Evolutionary conservation across 352 stramenopile genomes (phyloP).

Genomic region (Phytophthora sp.): DNA sequence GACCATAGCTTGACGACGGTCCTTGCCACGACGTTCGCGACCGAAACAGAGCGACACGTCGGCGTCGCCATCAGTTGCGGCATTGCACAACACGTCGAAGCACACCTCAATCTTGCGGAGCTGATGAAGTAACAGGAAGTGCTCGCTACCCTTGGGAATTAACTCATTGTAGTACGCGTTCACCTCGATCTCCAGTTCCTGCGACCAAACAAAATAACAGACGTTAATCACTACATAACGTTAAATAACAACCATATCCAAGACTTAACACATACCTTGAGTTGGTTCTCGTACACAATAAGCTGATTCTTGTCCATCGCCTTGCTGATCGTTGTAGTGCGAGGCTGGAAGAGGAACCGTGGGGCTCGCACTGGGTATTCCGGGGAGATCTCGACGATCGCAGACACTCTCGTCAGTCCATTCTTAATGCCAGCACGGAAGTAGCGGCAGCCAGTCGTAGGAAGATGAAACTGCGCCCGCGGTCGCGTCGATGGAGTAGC

Average conservation of each 20-base stretch:
- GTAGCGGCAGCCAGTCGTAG: constrained; percentile 53
- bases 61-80: constrained; percentile 33
- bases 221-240: too few relatives aligned
- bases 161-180: constrained; percentile 78
- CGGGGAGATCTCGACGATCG: constrained; percentile 63
- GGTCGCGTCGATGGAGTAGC: constrained; percentile 17
- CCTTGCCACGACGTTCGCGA: constrained; percentile 69
- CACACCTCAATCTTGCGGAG: constrained; percentile 74
- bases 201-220: neutral
- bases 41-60: constrained; percentile 58
- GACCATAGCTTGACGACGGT: constrained; percentile 71
- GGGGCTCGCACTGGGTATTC: constrained; percentile 72
- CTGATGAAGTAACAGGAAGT: constrained; percentile 74
- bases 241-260: neutral
- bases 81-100: constrained; percentile 60
- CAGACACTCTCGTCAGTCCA: constrained; percentile 46
- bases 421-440: constrained; percentile 59
- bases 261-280: constrained; percentile 52
- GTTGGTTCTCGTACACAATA: constrained; percentile 55
- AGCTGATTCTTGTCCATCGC: constrained; percentile 44
- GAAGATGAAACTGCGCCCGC: constrained; percentile 31
- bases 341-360: constrained; percentile 66
- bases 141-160: constrained; percentile 42
- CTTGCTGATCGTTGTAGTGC: constrained; percentile 31
- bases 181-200: constrained; percentile 83